Percentiles rank a stretch among this genome's conserved stretches.
phyloP scores from a whole-genome alignment of 306 rosid species.

The Aeschynomene evenia region DNA sequence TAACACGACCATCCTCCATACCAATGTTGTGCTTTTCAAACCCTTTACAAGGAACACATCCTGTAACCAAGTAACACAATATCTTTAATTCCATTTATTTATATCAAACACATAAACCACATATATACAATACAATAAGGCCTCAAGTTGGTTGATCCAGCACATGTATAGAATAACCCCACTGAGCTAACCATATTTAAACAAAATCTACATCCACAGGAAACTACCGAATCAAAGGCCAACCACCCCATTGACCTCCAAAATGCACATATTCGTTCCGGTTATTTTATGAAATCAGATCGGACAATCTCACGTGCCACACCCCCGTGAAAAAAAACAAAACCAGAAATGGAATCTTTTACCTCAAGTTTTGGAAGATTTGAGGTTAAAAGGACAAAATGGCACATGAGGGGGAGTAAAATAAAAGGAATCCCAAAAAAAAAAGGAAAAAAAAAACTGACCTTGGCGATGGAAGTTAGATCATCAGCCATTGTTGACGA shows the following conservation, averaged over 20 bases:
- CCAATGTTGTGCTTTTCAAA: constrained; percentile 74
- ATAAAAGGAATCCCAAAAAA: not conserved
- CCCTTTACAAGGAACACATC: constrained; percentile 57
- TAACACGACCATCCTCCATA: constrained; percentile 72
- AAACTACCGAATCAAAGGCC: constrained; percentile 23
- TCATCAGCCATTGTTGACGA: constrained; percentile 80
- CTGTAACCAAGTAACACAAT: constrained; percentile 46
- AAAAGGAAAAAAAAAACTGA: constrained; percentile 6
- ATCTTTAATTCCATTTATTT: constrained; percentile 12
- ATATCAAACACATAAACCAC: not conserved
- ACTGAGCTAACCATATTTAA: not conserved
- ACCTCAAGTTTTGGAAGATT: constrained; percentile 17
- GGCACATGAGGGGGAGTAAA: not conserved
- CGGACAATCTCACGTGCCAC: constrained; percentile 48
- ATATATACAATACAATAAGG: not conserved
- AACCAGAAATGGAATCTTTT: constrained; percentile 26
- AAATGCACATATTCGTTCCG: constrained; percentile 12
- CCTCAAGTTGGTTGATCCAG: constrained; percentile 21
- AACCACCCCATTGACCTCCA: constrained; percentile 22
- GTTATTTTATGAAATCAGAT: constrained; percentile 43
- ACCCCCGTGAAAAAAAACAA: constrained; percentile 44
- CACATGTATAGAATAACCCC: constrained; percentile 30
- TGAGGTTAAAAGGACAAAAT: constrained; percentile 25
- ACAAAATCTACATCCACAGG: constrained; percentile 20
- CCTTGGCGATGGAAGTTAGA: constrained; percentile 75